phyloP scores from a whole-genome alignment of 768 basidiomycete genomes.

The Auriscalpium microsporum region DNA sequence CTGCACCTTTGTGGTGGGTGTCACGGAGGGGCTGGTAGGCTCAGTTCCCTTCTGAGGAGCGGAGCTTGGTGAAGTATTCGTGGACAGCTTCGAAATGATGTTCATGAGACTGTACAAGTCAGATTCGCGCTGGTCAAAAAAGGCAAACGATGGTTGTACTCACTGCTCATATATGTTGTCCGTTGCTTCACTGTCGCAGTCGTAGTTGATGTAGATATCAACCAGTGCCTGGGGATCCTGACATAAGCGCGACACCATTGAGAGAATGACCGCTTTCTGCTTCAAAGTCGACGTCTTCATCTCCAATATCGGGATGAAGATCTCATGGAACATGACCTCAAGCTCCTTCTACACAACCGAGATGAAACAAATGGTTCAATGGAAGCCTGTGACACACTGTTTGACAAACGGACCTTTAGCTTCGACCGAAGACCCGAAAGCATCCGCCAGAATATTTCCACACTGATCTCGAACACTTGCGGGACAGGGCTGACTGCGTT shows the following conservation, averaged over 20 bases:
- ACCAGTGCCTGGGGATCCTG: conserved; percentile 97
- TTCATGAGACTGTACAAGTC: conserved; percentile 65
- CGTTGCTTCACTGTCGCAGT: conserved; percentile 88
- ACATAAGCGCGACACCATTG: conserved; percentile 79
- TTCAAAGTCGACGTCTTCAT: conserved; percentile 95
- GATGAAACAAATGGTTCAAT: neutral
- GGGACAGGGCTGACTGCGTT: conserved; percentile 94
- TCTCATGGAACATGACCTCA: conserved; percentile 95
- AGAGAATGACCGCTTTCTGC: conserved; percentile 89
- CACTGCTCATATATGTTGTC: conserved; percentile 98
- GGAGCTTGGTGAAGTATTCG: conserved; percentile 31
- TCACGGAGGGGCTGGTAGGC: conserved; percentile 51
- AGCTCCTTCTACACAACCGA: conserved; percentile 79
- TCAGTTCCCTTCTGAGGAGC: conserved; percentile 45
- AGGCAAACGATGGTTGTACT: conserved; percentile 20
- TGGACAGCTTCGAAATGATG: conserved; percentile 88
- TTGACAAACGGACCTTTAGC: conserved; percentile 61
- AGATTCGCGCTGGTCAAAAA: conserved; percentile 5
- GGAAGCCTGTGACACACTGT: neutral
- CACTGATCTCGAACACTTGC: conserved; percentile 95
- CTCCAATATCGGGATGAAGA: conserved; percentile 96
- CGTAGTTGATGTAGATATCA: conserved; percentile 98
- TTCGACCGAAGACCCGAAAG: conserved; percentile 91
- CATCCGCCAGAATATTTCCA: conserved; percentile 97
- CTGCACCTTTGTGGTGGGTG: conserved; percentile 40